phyloP scores from a whole-genome alignment of 768 basidiomycete genomes.

The Boletus rubropictus region DNA sequence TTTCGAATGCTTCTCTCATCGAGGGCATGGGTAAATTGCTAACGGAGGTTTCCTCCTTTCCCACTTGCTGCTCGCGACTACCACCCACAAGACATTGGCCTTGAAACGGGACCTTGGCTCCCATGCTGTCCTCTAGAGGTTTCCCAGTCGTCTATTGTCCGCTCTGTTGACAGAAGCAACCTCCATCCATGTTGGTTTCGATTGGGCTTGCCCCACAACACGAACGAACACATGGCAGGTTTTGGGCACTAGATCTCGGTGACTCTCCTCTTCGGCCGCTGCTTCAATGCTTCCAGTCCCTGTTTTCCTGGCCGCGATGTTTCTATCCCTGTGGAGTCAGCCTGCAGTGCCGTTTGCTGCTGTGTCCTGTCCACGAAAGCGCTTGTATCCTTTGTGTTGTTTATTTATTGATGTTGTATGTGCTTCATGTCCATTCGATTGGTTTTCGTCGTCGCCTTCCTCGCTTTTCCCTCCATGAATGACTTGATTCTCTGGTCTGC shows the following conservation, averaged over 20 bases:
- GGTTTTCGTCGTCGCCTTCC: conserved; percentile 7
- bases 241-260: conserved; percentile 21
- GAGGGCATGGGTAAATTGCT: conserved; percentile 24
- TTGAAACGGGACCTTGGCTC: conserved; percentile 18
- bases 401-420: conserved; percentile 31
- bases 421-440: conserved; percentile 28
- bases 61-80: conserved; percentile 23
- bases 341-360: conserved; percentile 12
- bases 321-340: conserved; percentile 19
- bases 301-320: conserved; percentile 24
- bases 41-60: conserved; percentile 8
- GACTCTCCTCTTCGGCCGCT: conserved; percentile 22
- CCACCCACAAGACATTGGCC: conserved; percentile 23
- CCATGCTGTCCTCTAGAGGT: conserved; percentile 15
- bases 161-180: conserved; percentile 15
- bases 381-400: conserved; percentile 26
- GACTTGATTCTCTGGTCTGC: conserved; percentile 29
- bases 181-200: conserved; percentile 20
- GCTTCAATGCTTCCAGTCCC: conserved; percentile 17
- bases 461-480: conserved; percentile 23
- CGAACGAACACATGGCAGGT: conserved; percentile 22
- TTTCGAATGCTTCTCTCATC: conserved; percentile 18
- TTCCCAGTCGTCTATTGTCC: conserved; percentile 21
- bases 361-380: conserved; percentile 28
- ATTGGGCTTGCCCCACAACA: conserved; percentile 17